A percentile compares a stretch with the other conserved stretches of the same genome.
Conservation (phyloP, 805 yeast species). For the Metschnikowia matae region DNA sequence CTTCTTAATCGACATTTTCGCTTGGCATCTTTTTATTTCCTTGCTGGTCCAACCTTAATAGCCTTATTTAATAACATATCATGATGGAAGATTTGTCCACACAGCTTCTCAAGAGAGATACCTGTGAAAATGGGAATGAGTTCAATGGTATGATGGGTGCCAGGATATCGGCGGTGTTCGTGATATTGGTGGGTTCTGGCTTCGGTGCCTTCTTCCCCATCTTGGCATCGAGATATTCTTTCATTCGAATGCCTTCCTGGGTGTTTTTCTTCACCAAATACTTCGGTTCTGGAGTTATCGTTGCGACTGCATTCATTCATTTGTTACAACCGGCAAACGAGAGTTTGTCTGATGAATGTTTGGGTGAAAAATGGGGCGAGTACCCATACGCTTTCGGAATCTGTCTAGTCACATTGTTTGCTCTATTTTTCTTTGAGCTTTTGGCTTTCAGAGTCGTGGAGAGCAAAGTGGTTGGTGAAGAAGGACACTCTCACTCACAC, state of each 20-base stretch:
- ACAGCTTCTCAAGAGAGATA: slow-evolving; percentile 22
- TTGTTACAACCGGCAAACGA: slow-evolving; percentile 66
- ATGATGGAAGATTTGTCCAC: slow-evolving; percentile 9
- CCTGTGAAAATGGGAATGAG: slow-evolving; percentile 41
- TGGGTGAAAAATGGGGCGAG: slow-evolving; percentile 52
- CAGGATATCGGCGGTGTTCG: slow-evolving; percentile 62
- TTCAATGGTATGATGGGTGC: slow-evolving; percentile 45
- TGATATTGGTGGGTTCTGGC: slow-evolving; percentile 50
- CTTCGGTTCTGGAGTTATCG: slow-evolving; percentile 82
- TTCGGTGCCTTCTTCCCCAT: slow-evolving; percentile 62
- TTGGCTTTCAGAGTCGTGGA: slow-evolving; percentile 47
- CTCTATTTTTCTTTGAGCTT: slow-evolving; percentile 51
- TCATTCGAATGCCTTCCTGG: slow-evolving; percentile 55
- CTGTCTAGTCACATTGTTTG: slow-evolving; percentile 46
- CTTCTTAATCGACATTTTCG: no score
- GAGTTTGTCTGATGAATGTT: slow-evolving; percentile 51
- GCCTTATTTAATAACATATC: background rate
- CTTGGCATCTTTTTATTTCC: no score
- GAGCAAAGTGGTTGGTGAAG: slow-evolving; percentile 24
- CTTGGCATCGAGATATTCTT: slow-evolving; percentile 54
- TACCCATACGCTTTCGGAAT: slow-evolving; percentile 57
- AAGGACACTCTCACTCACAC: slow-evolving; percentile 38
- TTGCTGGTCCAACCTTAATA: no score
- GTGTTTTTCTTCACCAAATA: slow-evolving; percentile 65
- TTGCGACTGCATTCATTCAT: slow-evolving; percentile 79